Evolutionary conservation across 176 grass and related monocot genomes (phyloP).

Genomic region (Aegilops umbellulata): DNA sequence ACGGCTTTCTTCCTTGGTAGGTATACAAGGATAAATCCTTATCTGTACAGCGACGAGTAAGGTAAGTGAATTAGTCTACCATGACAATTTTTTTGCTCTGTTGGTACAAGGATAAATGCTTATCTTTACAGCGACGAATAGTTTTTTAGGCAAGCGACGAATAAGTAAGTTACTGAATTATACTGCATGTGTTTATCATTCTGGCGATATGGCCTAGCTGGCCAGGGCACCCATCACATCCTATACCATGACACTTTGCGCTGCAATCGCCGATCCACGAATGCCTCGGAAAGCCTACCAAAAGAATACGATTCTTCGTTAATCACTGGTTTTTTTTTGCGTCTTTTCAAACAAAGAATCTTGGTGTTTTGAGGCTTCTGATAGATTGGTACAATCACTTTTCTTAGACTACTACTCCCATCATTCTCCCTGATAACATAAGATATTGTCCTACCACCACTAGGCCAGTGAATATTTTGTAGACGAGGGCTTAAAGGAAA

Average conservation of each 20-base stretch:
- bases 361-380: conserved; percentile 19
- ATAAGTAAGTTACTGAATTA: neutral
- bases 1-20: neutral
- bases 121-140: neutral
- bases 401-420: neutral
- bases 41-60: neutral
- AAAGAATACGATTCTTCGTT: conserved; percentile 38
- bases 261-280: neutral
- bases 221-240: neutral
- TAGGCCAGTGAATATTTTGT: conserved; percentile 27
- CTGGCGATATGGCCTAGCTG: neutral
- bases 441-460: neutral
- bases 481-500: neutral
- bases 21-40: neutral
- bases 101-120: neutral
- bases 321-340: neutral
- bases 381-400: neutral
- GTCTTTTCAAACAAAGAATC: conserved; percentile 39
- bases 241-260: neutral
- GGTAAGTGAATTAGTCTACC: too few species aligned
- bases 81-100: neutral
- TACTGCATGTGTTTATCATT: conserved; percentile 5
- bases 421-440: neutral
- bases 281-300: conserved; percentile 28
- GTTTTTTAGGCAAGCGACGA: neutral